Evolutionary conservation across 495 filamentous ascomycete genomes (phyloP), one percentile per base, ranked within the genome.

Genomic region (Tuber brumale): DNA sequence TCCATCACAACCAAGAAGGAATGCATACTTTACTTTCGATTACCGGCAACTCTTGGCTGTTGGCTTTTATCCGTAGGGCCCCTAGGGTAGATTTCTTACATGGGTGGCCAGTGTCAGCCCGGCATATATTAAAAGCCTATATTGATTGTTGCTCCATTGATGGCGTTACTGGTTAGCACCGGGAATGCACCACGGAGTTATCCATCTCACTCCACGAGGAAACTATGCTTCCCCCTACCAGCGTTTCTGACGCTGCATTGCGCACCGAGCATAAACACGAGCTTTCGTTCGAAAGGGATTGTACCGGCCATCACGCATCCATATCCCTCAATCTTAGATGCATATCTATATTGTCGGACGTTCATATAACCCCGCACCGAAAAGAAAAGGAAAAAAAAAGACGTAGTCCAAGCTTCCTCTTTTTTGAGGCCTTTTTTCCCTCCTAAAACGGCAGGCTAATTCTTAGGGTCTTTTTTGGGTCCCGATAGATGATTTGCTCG

Each of bases 341-440:
- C 27, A 35, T 35, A 66, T 35, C 35, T 66, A 66, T 35, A 18
- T 35, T 66, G 27, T 18, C 16, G 27, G 19, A 31, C 57, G 27
- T 35, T 66, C 27, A 66, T 31, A 61, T 19, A 66, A 66, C 57
- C 57, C 57, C 57, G 27, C 57, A 66, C 27, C 31, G 27, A 66
- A 66, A 66, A 35, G 57, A 66, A 66, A 66, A 18, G 57, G 12
- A 19, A 57, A 57, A 57, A 66, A 14, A 61, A 27, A 16, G 46
- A 35, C 27, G 19, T 66, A 14, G 57, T 5, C 57, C 27, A 19
- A 35, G 57, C 57, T 66, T 66, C 57, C n/a, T 27, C 27, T 31
- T 35, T 66, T 66, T 66, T 66, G 27, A 66, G 57, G 57, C 57
- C 18, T 66, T 66, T 57, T 66, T 66, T 27, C 48, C 57, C n/a